Conservation (phyloP, 2,329 filamentous ascomycete species). For the Didymella lethalis region DNA sequence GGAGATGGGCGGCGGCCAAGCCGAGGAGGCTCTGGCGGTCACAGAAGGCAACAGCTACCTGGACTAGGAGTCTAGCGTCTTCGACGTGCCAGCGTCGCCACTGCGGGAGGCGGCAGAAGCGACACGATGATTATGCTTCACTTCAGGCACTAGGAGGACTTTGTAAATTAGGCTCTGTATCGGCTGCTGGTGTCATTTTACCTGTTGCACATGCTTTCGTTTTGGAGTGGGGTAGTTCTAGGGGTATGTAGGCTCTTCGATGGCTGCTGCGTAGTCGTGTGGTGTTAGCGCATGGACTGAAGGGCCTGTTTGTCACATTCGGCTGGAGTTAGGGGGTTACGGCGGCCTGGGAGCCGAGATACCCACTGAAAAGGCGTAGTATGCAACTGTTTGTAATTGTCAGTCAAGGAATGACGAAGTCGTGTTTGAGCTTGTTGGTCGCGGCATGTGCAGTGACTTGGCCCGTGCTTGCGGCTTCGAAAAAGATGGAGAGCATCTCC, state of each 20-base stretch:
- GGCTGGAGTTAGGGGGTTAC: slow-evolving; percentile 16
- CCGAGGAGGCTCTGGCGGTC: slow-evolving; percentile 49
- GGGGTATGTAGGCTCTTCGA: neutral
- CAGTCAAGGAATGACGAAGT: slow-evolving; percentile 17
- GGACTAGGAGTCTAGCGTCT: slow-evolving; percentile 35
- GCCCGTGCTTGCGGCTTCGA: slow-evolving; percentile 35
- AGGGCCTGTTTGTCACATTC: slow-evolving; percentile 14
- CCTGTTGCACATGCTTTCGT: slow-evolving; percentile 24
- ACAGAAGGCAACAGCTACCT: slow-evolving; percentile 47
- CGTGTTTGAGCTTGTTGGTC: neutral
- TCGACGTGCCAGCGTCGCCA: slow-evolving; percentile 6
- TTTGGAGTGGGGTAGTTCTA: slow-evolving; percentile 1
- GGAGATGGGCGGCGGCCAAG: slow-evolving; percentile 48
- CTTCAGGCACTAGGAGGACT: neutral
- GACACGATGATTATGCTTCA: neutral
- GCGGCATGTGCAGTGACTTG: neutral
- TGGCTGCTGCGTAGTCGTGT: slow-evolving; percentile 6
- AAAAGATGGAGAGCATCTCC: slow-evolving; percentile 31
- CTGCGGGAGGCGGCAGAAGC: neutral
- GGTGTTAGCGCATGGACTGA: neutral
- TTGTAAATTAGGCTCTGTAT: slow-evolving; percentile 12
- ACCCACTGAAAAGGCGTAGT: slow-evolving; percentile 32
- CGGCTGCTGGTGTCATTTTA: neutral
- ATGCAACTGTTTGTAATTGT: slow-evolving; percentile 21
- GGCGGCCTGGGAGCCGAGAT: slow-evolving; percentile 23